Percentiles rank a stretch among this genome's conserved stretches.
Evolutionary conservation across 306 rosid species (phyloP).

Genomic region (Rosa multiflora): DNA sequence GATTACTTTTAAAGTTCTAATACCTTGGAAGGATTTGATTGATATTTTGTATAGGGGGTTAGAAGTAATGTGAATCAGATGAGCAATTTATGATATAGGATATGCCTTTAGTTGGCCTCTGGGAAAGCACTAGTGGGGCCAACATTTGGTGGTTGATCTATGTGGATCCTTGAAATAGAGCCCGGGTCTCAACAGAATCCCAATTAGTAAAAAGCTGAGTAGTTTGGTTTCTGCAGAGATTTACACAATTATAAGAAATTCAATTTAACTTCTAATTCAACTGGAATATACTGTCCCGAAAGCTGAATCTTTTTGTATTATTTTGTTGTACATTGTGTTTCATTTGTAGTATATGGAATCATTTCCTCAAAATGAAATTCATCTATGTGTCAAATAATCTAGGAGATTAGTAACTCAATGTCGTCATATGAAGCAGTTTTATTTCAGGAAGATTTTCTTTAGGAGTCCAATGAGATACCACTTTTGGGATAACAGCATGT

Average conservation of each 20-base stretch:
- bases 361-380: not conserved
- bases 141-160: not conserved
- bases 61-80: constrained; percentile 1
- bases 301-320: not conserved
- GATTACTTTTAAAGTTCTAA: not conserved
- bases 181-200: not conserved
- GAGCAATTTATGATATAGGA: not conserved
- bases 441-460: not conserved
- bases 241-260: not conserved
- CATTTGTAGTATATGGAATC: not conserved
- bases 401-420: not conserved
- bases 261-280: not conserved
- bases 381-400: not conserved
- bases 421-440: not conserved
- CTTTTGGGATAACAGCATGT: not conserved
- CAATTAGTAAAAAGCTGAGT: not conserved
- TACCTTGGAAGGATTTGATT: not conserved
- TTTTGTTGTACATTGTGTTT: not conserved
- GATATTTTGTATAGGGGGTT: not conserved
- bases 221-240: not conserved
- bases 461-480: not conserved
- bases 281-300: not conserved
- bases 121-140: not conserved
- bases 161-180: constrained; percentile 6
- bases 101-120: not conserved